Conservation (phyloP, 768 basidiomycete genomes). For the Lactifluus rugatus region DNA sequence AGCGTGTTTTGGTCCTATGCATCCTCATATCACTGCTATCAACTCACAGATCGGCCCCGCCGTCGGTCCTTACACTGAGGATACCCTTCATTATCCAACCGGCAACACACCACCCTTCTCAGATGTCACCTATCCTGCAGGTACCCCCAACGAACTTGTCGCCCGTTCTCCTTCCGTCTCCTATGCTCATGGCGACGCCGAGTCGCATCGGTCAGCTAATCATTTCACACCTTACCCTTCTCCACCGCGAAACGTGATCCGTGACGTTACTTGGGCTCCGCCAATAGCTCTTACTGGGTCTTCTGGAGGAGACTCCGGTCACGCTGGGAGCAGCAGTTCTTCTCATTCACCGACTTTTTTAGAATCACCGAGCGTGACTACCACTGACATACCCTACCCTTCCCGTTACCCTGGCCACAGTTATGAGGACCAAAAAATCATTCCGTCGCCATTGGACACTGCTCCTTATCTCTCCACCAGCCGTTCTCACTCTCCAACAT, state of each 20-base stretch:
- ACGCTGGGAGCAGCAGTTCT: conserved; percentile 33
- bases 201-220: conserved; percentile 39
- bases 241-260: conserved; percentile 18
- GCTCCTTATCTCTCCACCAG: conserved; percentile 55
- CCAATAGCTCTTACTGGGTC: conserved; percentile 27
- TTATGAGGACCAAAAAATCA: conserved; percentile 49
- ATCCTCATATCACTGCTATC: conserved; percentile 21
- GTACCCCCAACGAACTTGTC: conserved; percentile 32
- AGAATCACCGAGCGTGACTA: conserved; percentile 47
- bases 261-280: conserved; percentile 25
- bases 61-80: conserved; percentile 32
- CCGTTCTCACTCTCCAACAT: conserved; percentile 62
- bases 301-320: conserved; percentile 35
- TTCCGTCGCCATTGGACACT: conserved; percentile 39
- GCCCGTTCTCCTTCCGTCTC: conserved; percentile 40
- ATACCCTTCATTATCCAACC: conserved; percentile 37
- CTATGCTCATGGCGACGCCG: conserved; percentile 28
- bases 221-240: conserved; percentile 39
- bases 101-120: conserved; percentile 38
- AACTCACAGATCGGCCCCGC: conserved; percentile 24
- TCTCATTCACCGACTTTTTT: conserved; percentile 44
- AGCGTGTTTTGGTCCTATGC: conserved; percentile 20
- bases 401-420: conserved; percentile 31
- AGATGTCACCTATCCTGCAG: conserved; percentile 37
- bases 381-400: conserved; percentile 39